These are phyloP conservation scores for Volvox carteri DNA, from an alignment of 163 green algal genomes.

Conservation along the genomic window DNA sequence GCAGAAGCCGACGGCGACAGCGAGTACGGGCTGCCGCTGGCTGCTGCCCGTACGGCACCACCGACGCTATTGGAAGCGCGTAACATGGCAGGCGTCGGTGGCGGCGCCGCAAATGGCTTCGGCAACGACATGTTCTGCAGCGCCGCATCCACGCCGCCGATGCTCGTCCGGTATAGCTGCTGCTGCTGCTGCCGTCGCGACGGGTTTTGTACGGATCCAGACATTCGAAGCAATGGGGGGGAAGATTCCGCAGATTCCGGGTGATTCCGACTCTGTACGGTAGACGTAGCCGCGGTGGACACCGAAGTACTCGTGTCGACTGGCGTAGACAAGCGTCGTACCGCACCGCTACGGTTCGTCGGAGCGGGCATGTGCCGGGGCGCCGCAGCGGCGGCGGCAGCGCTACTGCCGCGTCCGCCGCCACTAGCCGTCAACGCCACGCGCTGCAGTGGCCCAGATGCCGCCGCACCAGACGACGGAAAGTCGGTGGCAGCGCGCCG, in stretches of 20 bases:
- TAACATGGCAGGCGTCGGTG: not conserved
- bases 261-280: too few relatives aligned
- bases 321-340: slow-evolving; percentile 39
- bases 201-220: not conserved
- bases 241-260: not conserved
- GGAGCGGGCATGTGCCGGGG: slow-evolving; percentile 51
- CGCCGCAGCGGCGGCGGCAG: not conserved
- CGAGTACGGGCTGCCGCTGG: slow-evolving; percentile 16
- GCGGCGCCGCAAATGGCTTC: slow-evolving; percentile 11
- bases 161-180: not conserved
- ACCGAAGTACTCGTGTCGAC: too few relatives aligned
- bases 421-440: not conserved
- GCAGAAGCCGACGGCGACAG: not conserved
- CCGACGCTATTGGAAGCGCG: not conserved
- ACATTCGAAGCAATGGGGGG: not conserved
- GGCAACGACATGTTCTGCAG: not conserved
- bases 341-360: slow-evolving; percentile 29
- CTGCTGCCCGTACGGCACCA: too few relatives aligned
- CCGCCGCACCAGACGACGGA: not conserved
- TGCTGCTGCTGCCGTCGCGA: not conserved
- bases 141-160: slow-evolving; percentile 3
- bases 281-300: too few relatives aligned
- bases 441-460: not conserved
- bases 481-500: not conserved
- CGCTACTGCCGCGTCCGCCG: slow-evolving; percentile 1